Percentiles rank a stretch among this genome's conserved stretches.
Evolutionary conservation across 2,329 filamentous ascomycete species (phyloP).

Genomic region (Phialemoniopsis sp.): DNA sequence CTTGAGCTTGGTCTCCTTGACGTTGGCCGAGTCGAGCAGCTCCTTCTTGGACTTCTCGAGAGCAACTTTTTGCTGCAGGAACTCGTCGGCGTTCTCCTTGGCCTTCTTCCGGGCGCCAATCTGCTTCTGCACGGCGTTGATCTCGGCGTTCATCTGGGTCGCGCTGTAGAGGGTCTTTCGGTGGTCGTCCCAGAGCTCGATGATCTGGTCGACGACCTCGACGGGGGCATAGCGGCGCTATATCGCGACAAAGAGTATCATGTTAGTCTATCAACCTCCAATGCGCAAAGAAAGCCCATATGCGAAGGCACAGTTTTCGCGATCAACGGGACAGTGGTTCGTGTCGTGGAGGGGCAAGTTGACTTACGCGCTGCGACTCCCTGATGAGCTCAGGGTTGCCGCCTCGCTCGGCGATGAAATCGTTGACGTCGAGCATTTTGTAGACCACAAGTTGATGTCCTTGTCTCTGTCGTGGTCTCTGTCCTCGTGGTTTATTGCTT

Average conservation of each 20-base stretch:
- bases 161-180: constrained; percentile 53
- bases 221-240: constrained; percentile 70
- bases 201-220: constrained; percentile 86
- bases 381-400: constrained; percentile 89
- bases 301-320: too few species aligned
- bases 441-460: constrained; percentile 9
- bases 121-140: constrained; percentile 85
- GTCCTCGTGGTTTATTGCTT: constrained; percentile 1
- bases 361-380: constrained; percentile 68
- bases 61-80: constrained; percentile 73
- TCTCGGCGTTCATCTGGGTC: constrained; percentile 74
- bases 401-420: constrained; percentile 82
- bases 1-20: constrained; percentile 72
- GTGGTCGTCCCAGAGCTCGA: constrained; percentile 81
- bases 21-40: constrained; percentile 66
- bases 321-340: too few species aligned
- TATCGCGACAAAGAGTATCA: neutral
- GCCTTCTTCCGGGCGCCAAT: constrained; percentile 92
- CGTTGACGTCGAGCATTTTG: constrained; percentile 69
- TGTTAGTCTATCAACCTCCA: neutral
- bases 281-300: too few species aligned
- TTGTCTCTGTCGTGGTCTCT: neutral
- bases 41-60: constrained; percentile 80
- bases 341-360: too few species aligned
- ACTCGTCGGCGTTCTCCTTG: constrained; percentile 81